Evolutionary conservation across 768 basidiomycete species (phyloP), one percentile per base, ranked within the genome.

Genomic region (Cystobasidium onofrii): DNA sequence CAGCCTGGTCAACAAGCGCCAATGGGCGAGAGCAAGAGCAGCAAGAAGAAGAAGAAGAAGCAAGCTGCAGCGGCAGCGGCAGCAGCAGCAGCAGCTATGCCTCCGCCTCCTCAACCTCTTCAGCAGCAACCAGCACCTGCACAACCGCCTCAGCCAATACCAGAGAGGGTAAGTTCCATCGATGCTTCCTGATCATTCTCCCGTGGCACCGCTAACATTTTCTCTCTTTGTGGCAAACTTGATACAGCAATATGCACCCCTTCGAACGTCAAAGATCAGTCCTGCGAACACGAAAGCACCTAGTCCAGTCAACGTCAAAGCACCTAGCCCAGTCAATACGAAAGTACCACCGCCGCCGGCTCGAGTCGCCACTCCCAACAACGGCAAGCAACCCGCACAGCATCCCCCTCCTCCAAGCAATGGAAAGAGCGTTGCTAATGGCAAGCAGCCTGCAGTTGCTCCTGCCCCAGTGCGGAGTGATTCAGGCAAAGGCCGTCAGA

Each of bases 81-180:
- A 17, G 75, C 77, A 25, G 75, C 75, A 25, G 63, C 64, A 44
- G 34, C 74, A 29, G 75, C 74, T n/a, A 31, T 39, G 20, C 60
- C 36, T 44, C 23, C 77, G n/a, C n/a, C n/a, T n/a, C n/a, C n/a
- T n/a, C n/a, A n/a, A n/a, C n/a, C n/a, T n/a, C n/a, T n/a, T 64
- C 80, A 76, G 80, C 80, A 80, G 76, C 80, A 80, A 79, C 79
- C 76, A 74, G 76, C 76, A 75, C 79, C 79, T 43, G 80, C 82
- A 76, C 80, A 73, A 1, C 70, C 78, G 55, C 77, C 86, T 34
- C 86, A 85, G 46, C 91, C 89, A 41, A 92, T 80, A 81, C 64
- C 44, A 23, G 65, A 74, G 63, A 60, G 57, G 57, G 57, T 60
- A 3, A 60, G 57, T 60, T 20, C 6, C 12, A 55, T 55, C 7